Conservation (phyloP, 257 asterid genomes). For the Catharanthus roseus region DNA sequence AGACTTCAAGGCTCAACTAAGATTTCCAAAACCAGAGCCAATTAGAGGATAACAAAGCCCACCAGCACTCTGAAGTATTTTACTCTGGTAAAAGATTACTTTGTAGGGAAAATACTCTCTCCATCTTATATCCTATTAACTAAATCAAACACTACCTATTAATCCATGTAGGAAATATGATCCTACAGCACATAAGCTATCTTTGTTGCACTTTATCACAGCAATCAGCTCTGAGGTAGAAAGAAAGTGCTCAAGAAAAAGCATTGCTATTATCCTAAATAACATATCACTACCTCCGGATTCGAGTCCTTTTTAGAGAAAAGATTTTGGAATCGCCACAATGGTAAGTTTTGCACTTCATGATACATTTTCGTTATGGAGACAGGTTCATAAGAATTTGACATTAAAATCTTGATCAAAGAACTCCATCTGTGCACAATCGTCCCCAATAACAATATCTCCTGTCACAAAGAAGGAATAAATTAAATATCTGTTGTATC, state of each 20-base stretch:
- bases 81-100: not conserved
- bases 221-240: not conserved
- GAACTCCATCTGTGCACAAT: constrained; percentile 54
- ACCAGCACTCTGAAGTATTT: too few species aligned
- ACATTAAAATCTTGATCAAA: constrained; percentile 46
- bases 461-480: constrained; percentile 33
- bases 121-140: not conserved
- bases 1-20: not conserved
- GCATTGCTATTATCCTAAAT: not conserved
- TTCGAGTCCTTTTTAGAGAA: constrained; percentile 33
- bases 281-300: constrained; percentile 38
- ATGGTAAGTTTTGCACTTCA: constrained; percentile 43
- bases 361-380: constrained; percentile 41
- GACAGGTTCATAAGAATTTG: constrained; percentile 39
- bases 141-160: not conserved
- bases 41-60: not conserved
- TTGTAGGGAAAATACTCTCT: not conserved
- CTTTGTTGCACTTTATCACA: not conserved
- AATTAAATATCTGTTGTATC: not conserved
- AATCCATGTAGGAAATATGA: not conserved
- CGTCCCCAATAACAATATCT: constrained; percentile 62
- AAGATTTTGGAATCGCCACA: constrained; percentile 26
- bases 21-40: not conserved
- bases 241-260: not conserved
- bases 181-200: not conserved